phyloP scores from a whole-genome alignment of 2,329 filamentous ascomycete genomes.

The Talaromyces sp. region DNA sequence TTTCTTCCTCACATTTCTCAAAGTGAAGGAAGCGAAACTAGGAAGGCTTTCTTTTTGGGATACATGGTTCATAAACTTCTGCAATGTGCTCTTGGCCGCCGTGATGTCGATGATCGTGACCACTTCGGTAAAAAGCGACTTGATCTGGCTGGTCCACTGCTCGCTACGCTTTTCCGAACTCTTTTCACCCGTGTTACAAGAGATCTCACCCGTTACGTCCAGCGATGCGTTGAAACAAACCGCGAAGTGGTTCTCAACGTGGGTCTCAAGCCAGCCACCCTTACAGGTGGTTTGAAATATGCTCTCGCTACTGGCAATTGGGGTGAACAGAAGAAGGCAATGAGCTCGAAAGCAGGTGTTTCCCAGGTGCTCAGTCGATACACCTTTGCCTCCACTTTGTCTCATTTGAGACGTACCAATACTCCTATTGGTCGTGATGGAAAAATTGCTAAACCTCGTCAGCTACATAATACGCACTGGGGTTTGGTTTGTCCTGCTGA shows the following conservation, averaged over 20 bases:
- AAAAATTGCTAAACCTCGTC: conserved; percentile 95
- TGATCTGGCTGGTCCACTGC: conserved; percentile 86
- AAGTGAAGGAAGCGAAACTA: conserved; percentile 85
- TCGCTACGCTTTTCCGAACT: conserved; percentile 93
- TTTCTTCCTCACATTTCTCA: conserved; percentile 96
- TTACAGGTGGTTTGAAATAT: conserved; percentile 94
- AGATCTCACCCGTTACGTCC: conserved; percentile 86
- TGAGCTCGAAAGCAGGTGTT: conserved; percentile 90
- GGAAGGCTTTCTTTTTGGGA: conserved; percentile 95
- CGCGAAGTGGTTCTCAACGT: conserved; percentile 86
- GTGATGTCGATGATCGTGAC: conserved; percentile 94
- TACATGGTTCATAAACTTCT: conserved; percentile 98
- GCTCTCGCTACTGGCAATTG: conserved; percentile 97
- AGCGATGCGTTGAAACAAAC: conserved; percentile 84
- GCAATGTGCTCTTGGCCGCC: conserved; percentile 86
- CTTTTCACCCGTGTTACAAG: conserved; percentile 88
- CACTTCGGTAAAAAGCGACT: conserved; percentile 99
- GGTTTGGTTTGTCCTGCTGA: conserved; percentile 95
- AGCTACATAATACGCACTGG: conserved; percentile 98
- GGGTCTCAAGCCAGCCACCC: conserved; percentile 83
- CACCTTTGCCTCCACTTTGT: conserved; percentile 93
- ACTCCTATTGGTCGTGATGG: conserved; percentile 97
- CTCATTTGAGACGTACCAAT: conserved; percentile 94
- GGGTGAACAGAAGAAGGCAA: conserved; percentile 99
- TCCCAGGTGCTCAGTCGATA: conserved; percentile 98